Percentiles rank a stretch among this genome's conserved stretches.
Conservation (phyloP, 2,329 filamentous ascomycete species). For the Aureobasidium zeae region DNA sequence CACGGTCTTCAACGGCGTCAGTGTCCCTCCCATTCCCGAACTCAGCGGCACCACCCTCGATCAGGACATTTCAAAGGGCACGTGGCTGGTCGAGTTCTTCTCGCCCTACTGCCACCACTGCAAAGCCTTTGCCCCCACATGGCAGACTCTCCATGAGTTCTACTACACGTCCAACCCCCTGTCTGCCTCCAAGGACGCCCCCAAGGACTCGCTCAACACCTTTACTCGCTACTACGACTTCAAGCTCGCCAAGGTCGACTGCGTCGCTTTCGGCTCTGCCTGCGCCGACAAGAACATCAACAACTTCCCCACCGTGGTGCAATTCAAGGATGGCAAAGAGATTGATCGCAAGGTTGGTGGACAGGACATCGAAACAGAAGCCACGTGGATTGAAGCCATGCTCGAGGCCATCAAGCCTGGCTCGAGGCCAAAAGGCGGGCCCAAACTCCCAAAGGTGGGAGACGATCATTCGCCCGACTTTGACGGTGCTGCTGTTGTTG, state of each 20-base stretch:
- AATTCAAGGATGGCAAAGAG: conserved; percentile 71
- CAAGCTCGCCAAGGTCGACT: conserved; percentile 79
- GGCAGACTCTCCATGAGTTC: conserved; percentile 89
- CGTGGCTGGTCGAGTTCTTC: conserved; percentile 47
- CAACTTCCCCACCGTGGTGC: conserved; percentile 65
- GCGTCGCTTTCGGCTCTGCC: conserved; percentile 69
- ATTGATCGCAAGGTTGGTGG: conserved; percentile 55
- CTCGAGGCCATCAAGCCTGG: conserved; percentile 74
- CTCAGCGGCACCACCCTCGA: conserved; percentile 51
- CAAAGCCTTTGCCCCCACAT: conserved; percentile 68
- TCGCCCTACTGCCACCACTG: conserved; percentile 59
- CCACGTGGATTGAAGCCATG: conserved; percentile 62
- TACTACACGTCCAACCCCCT: conserved; percentile 80
- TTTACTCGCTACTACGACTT: conserved; percentile 84
- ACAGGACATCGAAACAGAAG: conserved; percentile 58
- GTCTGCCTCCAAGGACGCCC: conserved; percentile 38
- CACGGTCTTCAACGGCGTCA: conserved; percentile 57
- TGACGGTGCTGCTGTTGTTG: conserved; percentile 28
- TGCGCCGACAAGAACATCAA: conserved; percentile 59
- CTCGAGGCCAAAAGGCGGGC: conserved; percentile 57
- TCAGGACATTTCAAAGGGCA: conserved; percentile 52
- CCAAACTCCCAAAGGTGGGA: conserved; percentile 63
- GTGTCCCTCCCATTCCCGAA: conserved; percentile 56
- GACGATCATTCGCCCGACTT: conserved; percentile 39
- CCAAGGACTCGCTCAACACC: conserved; percentile 46